Evolutionary conservation across 2,329 filamentous ascomycete species (phyloP).

Genomic region (Colletotrichum sp.): DNA sequence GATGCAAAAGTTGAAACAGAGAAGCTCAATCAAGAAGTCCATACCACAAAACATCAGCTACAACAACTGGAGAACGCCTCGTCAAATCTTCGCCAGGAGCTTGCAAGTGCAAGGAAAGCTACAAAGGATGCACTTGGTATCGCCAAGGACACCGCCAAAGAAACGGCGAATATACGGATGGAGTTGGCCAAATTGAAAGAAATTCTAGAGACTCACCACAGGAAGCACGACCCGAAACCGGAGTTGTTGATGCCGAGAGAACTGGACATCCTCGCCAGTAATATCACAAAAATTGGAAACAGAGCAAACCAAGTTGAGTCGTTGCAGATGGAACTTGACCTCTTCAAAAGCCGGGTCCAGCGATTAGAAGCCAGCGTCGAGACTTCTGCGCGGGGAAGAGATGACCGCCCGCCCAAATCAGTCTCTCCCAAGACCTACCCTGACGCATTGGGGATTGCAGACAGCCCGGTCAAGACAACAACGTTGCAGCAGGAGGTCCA

Average conservation of each 20-base stretch:
- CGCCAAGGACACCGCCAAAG: constrained; percentile 30
- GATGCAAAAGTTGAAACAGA: constrained; percentile 21
- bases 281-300: constrained; percentile 41
- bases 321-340: constrained; percentile 46
- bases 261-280: constrained; percentile 43
- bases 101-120: constrained; percentile 26
- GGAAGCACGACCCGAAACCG: background rate
- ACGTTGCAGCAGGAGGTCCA: background rate
- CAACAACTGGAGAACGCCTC: constrained; percentile 26
- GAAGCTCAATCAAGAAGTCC: constrained; percentile 24
- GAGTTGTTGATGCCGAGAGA: constrained; percentile 26
- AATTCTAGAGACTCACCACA: constrained; percentile 29
- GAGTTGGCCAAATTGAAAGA: constrained; percentile 37
- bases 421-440: background rate
- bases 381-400: background rate
- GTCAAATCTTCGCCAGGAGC: constrained; percentile 25
- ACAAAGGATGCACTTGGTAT: constrained; percentile 27
- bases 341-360: constrained; percentile 41
- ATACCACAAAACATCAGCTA: constrained; percentile 21
- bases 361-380: constrained; percentile 32
- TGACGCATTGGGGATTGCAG: background rate
- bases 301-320: constrained; percentile 43
- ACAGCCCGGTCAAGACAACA: background rate
- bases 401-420: background rate
- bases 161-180: constrained; percentile 33